Base-by-base conservation (phyloP, 305 asterid genomes). In the Monarda citriodora region DNA sequence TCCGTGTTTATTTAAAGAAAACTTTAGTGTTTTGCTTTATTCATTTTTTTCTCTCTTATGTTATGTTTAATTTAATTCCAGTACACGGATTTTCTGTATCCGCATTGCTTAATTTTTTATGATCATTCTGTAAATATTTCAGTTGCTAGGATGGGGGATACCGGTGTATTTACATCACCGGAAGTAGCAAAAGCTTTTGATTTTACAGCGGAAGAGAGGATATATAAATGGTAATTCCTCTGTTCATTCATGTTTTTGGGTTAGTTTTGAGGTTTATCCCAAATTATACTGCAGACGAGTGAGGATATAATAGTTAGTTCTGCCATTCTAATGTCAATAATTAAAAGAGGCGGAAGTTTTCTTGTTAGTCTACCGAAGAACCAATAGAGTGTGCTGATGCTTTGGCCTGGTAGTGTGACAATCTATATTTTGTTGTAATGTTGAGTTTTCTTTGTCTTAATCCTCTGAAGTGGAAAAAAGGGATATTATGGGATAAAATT, bases 141-240 rank as follows among this genome's bases (percentile, higher is more conserved):
- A 87, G 98, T 78, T 61, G 77, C 89, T 68, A 83, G 82, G 20
- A 49, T 70, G 71, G 81, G 75, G 54, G 74, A 59, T 64, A 66
- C 49, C 29, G 73, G 82, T 23, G 81, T 76, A 26, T 93, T 93
- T 68, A 84, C 95, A 64, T 89, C 97, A 15, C 96, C 96, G 1
- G 95, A 84, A 68, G 80, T 77, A 53, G 95, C 96, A 18, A 89
- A 87, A 80, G 62, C 88, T 7, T 93, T 93, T 69, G 96, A 93
- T 77, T 93, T 93, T 62, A 73, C 93, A 3, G 73, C 86, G 2
- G 99, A 89, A 74, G 99, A 90, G 70, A 86, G 95, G 57, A 93
- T 93, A 66, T 90, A 93, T 74, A 90, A 89, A 67, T 93, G 99
- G 99, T 93, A 76, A 63, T 53, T 60, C 49, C 50, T 45, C 22